Base-by-base conservation (phyloP, 805 yeast genomes). In the Saccharomycopsis fermentans region DNA sequence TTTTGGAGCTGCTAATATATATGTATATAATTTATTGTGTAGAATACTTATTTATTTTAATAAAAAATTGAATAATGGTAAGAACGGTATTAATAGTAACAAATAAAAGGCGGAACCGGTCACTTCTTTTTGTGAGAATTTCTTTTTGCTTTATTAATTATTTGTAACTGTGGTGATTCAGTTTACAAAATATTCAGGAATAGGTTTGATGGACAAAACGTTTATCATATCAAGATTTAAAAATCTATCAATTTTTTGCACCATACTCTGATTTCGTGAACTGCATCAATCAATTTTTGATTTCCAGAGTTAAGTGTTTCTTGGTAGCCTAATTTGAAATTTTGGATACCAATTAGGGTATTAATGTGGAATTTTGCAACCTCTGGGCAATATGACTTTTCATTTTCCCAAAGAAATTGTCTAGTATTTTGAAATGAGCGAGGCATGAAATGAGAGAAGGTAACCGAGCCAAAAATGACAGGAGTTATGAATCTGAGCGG, bases 401-500 rank as follows among this genome's bases (percentile, higher is more conserved):
- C 77, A 51, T 71, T 65, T 8, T 63, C 59, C 56, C 65, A 63
- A 16, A 73, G 52, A 16, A 63, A 61, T 4, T 60, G 35, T 3
- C 66, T 59, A 1, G 78, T 64, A 57, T 74, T 74, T 17, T 63
- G 59, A 59, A 65, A 79, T 2, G 84, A 74, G 26, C 71, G 60
- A 21, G 89, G 89, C 77, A 82, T 76, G 67, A 75, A 73, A 26
- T 69, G 65, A 35, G 65, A 68, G 66, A 78, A 77, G 5, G 76
- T 72, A 17, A 73, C 72, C 16, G 74, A 67, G 35, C 84, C 86
- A 62, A 81, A 75, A 0, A 74, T 55, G 16, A 78, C 55, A 1
- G 88, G 87, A 3, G 81, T 70, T 3, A 77, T 36, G 61, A 81
- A 79, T 63, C 88, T 74, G 5, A 77, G 39, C 1, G 81, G 80